Evolutionary conservation across 495 filamentous ascomycete species (phyloP), one percentile per base, ranked within the genome.

Genomic region (Penicillium flavigenum): DNA sequence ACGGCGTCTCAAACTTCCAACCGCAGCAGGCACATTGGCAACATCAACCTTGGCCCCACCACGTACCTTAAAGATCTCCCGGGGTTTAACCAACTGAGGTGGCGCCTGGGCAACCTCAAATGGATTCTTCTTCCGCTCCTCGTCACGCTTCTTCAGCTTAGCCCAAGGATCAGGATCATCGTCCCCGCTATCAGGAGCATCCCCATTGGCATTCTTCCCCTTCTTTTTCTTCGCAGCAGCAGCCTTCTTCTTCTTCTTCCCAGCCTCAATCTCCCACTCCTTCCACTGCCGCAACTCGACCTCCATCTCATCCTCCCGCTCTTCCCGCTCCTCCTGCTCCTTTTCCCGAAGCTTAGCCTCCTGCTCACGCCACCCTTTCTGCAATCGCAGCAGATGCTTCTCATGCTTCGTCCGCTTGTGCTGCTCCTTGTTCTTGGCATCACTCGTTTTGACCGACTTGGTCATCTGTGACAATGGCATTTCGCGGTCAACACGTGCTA

Each of bases 31-130:
- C 32, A 95, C 83, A 66, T 89, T 84, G 9, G 75, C 84, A 31
- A 92, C 85, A 56, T 90, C 81, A 12, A 89, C 88, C 62, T 77
- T 79, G 4, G 88, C 88, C 2, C 88, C 88, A 39, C 83, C 76
- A 5, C 71, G 72, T 5, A 88, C 81, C 64, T 89, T 84, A 56
- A 95, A 83, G 47, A 87, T 87, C 74, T 83, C 84, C 62, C 78
- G 85, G 6, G 86, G 86, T 47, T 77, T 79, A 48, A 75, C 83
- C 59, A 97, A 78, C 60, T 84, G 81, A 8, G 94, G 94, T 38
- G 94, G 94, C 16, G 90, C 92, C 47, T 85, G 73, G 8, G 84
- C 92, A 38, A 93, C 85, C 65, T 96, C 92, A 65, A 92, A 83
- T 49, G 96, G 76, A 73, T 74, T 70, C 49, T 71, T 39, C 58